These are phyloP conservation scores for Serendipita vermifera DNA, from an alignment of 768 basidiomycete species.

Conservation along the genomic window DNA sequence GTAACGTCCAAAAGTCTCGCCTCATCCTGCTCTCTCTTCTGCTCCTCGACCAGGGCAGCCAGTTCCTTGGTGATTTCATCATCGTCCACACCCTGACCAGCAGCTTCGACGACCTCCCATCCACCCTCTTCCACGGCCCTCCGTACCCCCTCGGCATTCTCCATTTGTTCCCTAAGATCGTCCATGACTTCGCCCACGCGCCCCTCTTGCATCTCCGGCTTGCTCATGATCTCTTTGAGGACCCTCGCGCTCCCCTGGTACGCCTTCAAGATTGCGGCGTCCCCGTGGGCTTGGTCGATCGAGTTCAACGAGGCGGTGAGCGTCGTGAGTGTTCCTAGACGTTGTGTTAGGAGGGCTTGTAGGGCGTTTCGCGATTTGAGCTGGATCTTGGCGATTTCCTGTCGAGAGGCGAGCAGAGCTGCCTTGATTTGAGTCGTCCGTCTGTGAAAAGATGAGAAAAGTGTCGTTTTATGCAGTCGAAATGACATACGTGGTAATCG, in stretches of 20 bases:
- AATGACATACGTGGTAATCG: constrained; percentile 56
- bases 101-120: constrained; percentile 40
- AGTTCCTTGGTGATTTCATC: constrained; percentile 55
- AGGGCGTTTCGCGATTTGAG: constrained; percentile 72
- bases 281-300: constrained; percentile 81
- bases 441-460: constrained; percentile 27
- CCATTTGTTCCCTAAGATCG: constrained; percentile 67
- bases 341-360: constrained; percentile 62
- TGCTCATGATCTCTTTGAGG: constrained; percentile 56
- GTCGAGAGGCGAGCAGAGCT: constrained; percentile 57
- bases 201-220: constrained; percentile 68
- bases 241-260: constrained; percentile 78
- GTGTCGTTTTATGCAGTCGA: too few species aligned
- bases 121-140: constrained; percentile 58
- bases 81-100: constrained; percentile 31
- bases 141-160: constrained; percentile 72
- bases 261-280: constrained; percentile 76
- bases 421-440: constrained; percentile 50
- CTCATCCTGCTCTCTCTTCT: constrained; percentile 25
- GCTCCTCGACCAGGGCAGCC: too few species aligned
- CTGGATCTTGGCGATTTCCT: constrained; percentile 57
- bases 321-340: constrained; percentile 58
- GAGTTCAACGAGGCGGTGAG: constrained; percentile 63
- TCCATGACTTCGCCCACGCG: constrained; percentile 80
- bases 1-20: background rate